phyloP scores from a whole-genome alignment of 2,329 filamentous ascomycete species.

The Colletotrichum paranaense region DNA sequence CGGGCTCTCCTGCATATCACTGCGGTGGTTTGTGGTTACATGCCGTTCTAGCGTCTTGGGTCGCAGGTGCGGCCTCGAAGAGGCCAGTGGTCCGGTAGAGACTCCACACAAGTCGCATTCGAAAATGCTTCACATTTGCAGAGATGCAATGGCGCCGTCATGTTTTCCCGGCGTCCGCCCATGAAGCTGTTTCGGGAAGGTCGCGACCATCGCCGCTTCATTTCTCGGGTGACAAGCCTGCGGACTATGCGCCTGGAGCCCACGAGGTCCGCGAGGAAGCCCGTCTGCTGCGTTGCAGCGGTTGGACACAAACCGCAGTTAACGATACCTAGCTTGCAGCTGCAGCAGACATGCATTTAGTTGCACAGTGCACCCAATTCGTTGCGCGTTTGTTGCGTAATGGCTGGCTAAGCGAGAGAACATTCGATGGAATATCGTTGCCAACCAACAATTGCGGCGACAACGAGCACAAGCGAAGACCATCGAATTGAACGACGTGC shows the following conservation, averaged over 20 bases:
- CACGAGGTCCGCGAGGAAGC: neutral
- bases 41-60: conserved; percentile 29
- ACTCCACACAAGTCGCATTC: conserved; percentile 6
- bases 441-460: neutral
- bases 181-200: conserved; percentile 2
- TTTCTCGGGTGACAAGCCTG: neutral
- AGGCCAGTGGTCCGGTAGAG: conserved; percentile 21
- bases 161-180: neutral
- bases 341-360: neutral
- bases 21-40: conserved; percentile 28
- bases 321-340: neutral
- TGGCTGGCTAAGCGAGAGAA: conserved; percentile 12
- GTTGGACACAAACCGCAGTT: neutral
- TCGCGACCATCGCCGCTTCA: neutral
- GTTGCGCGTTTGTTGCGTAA: conserved; percentile 14
- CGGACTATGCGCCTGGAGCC: neutral
- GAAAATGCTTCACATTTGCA: neutral
- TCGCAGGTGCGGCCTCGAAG: conserved; percentile 22
- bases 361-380: neutral
- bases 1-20: conserved; percentile 4
- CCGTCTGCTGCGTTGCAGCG: neutral
- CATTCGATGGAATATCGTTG: conserved; percentile 10
- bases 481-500: neutral
- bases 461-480: neutral
- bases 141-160: neutral